These are phyloP conservation scores for Corchorus capsularis DNA, from an alignment of 345 rosid species.

Conservation along the genomic window DNA sequence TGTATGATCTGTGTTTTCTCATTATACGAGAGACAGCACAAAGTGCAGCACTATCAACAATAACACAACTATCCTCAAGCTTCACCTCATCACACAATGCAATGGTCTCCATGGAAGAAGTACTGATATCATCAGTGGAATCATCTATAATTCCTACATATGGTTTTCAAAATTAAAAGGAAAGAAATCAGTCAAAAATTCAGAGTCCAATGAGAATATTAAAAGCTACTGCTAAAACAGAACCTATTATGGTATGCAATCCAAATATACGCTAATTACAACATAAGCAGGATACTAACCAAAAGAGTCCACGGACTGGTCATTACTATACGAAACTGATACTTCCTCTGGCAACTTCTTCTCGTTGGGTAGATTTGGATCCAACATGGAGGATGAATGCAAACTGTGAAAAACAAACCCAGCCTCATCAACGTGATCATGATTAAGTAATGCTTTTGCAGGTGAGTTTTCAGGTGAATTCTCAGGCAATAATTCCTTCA, in stretches of 20 bases:
- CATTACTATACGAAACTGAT: slow-evolving; percentile 28
- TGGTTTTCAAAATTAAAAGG: slow-evolving; percentile 5
- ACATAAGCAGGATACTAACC: slow-evolving; percentile 39
- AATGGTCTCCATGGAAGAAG: slow-evolving; percentile 48
- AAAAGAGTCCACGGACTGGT: slow-evolving; percentile 26
- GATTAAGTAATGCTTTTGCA: slow-evolving; percentile 11
- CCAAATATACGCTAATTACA: slow-evolving; percentile 1
- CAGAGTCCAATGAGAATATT: background rate
- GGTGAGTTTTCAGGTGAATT: slow-evolving; percentile 23
- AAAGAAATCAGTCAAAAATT: background rate
- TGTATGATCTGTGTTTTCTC: slow-evolving; percentile 52
- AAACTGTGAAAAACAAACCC: slow-evolving; percentile 23
- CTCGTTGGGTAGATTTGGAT: slow-evolving; percentile 21
- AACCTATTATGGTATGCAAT: background rate
- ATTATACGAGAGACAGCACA: slow-evolving; percentile 51
- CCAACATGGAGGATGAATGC: slow-evolving; percentile 6
- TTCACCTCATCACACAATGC: slow-evolving; percentile 42
- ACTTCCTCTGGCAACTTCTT: slow-evolving; percentile 19
- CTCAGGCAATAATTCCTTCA: slow-evolving; percentile 19
- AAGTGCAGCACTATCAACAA: slow-evolving; percentile 44
- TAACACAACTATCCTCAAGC: slow-evolving; percentile 45
- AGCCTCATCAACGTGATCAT: slow-evolving; percentile 16
- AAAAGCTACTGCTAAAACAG: background rate
- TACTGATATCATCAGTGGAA: slow-evolving; percentile 25
- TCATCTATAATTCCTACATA: slow-evolving; percentile 37